phyloP scores from a whole-genome alignment of 2,329 filamentous ascomycete species.

The Dactylella cylindrospora region DNA sequence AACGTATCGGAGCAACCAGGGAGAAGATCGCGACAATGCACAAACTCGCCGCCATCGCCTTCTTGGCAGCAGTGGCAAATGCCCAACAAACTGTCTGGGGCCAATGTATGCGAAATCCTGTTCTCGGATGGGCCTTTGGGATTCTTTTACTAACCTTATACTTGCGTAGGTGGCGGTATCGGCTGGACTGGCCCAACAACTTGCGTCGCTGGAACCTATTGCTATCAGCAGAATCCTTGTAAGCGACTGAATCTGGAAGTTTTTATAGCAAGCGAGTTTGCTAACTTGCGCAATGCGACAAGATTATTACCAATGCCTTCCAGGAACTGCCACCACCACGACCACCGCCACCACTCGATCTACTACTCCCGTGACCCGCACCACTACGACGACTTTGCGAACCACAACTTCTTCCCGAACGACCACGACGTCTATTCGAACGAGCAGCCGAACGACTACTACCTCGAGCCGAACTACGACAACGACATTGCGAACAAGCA shows the following conservation, averaged over 20 bases:
- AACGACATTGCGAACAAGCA: neutral
- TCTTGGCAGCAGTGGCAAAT: slow-evolving; percentile 10
- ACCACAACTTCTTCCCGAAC: neutral
- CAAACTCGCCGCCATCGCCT: slow-evolving; percentile 6
- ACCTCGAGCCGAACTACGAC: neutral
- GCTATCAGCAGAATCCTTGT: slow-evolving; percentile 22
- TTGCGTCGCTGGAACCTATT: slow-evolving; percentile 17
- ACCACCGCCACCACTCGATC: slow-evolving; percentile 12
- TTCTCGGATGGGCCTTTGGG: neutral
- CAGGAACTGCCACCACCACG: slow-evolving; percentile 16
- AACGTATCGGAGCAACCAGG: no score
- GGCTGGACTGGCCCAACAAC: slow-evolving; percentile 13
- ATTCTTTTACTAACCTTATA: neutral
- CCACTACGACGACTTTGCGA: neutral
- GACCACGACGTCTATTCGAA: neutral
- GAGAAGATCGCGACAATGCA: no score
- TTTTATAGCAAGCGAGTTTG: no score
- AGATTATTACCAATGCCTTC: slow-evolving; percentile 44
- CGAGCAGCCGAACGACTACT: slow-evolving; percentile 2
- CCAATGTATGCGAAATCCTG: slow-evolving; percentile 11
- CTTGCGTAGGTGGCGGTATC: slow-evolving; percentile 14
- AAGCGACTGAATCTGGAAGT: neutral
- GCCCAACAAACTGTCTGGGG: slow-evolving; percentile 11
- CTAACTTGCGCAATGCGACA: neutral
- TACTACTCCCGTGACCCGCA: neutral